phyloP scores from a whole-genome alignment of 1,284 basidiomycete species.

The Blastosporella zonata region DNA sequence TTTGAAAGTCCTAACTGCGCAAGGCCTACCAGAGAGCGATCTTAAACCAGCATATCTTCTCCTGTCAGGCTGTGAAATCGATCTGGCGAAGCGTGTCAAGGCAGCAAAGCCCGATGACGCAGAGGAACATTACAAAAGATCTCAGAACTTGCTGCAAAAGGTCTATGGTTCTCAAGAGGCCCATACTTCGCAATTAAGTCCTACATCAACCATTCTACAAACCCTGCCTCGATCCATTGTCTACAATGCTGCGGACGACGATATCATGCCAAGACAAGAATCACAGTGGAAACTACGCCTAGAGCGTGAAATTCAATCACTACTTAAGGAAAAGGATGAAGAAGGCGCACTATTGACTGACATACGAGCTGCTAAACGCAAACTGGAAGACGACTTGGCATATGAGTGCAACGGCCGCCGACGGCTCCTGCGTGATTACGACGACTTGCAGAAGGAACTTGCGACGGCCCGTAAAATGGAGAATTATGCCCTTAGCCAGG shows the following conservation, averaged over 20 bases:
- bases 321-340: constrained; percentile 36
- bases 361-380: constrained; percentile 41
- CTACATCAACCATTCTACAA: not conserved
- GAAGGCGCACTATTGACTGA: constrained; percentile 29
- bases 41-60: constrained; percentile 51
- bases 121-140: constrained; percentile 35
- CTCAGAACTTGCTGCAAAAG: constrained; percentile 46
- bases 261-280: constrained; percentile 1
- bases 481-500: constrained; percentile 35
- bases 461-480: constrained; percentile 34
- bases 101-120: constrained; percentile 21
- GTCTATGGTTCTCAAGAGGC: constrained; percentile 40
- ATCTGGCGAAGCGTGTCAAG: constrained; percentile 36
- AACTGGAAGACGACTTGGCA: constrained; percentile 42
- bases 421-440: constrained; percentile 39
- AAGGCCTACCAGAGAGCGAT: constrained; percentile 34
- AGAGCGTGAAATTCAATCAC: constrained; percentile 39
- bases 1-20: constrained; percentile 37
- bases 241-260: not conserved
- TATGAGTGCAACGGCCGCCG: constrained; percentile 41
- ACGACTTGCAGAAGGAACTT: constrained; percentile 34
- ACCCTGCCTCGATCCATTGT: not conserved
- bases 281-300: constrained; percentile 21
- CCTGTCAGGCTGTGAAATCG: constrained; percentile 51
- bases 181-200: not conserved